A percentile compares a stretch with the other conserved stretches of the same genome.
These are phyloP conservation scores for Mucor mucedo DNA, from an alignment of 371 early-diverging fungal genomes.

Conservation along the genomic window DNA sequence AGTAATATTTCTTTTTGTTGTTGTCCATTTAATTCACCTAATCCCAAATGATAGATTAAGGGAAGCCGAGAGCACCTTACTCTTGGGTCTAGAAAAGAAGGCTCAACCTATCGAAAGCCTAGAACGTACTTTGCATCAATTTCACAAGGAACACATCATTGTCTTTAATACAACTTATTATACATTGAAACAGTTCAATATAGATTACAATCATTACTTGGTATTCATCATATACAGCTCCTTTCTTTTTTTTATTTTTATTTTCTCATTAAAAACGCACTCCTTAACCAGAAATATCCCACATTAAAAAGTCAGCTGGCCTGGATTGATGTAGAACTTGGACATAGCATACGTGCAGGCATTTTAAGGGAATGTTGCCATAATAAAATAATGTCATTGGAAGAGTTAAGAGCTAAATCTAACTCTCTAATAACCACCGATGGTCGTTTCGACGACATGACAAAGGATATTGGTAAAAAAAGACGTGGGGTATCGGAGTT, in stretches of 20 bases:
- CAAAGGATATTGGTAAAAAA: background rate
- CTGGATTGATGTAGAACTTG: slow-evolving; percentile 20
- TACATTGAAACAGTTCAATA: background rate
- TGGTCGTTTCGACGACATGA: background rate
- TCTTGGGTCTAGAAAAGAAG: slow-evolving; percentile 25
- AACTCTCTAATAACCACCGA: background rate
- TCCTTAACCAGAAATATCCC: background rate
- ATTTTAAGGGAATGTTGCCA: slow-evolving; percentile 24
- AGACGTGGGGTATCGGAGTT: no score
- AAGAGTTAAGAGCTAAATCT: slow-evolving; percentile 31
- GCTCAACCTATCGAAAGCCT: slow-evolving; percentile 32
- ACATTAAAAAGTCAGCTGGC: slow-evolving; percentile 9
- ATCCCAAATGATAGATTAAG: slow-evolving; percentile 6
- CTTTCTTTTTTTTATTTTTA: background rate
- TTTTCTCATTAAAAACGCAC: background rate
- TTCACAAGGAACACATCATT: background rate
- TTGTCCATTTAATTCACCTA: background rate
- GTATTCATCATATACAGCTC: background rate
- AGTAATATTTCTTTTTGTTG: background rate
- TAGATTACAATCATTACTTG: background rate
- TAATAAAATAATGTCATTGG: slow-evolving; percentile 19
- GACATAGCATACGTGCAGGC: slow-evolving; percentile 20
- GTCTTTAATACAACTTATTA: slow-evolving; percentile 7
- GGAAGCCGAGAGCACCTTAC: slow-evolving; percentile 25
- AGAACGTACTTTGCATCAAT: slow-evolving; percentile 9